Evolutionary conservation across 2,329 filamentous ascomycete species (phyloP), one percentile per base, ranked within the genome.

Genomic region (Alternaria metachromatica): DNA sequence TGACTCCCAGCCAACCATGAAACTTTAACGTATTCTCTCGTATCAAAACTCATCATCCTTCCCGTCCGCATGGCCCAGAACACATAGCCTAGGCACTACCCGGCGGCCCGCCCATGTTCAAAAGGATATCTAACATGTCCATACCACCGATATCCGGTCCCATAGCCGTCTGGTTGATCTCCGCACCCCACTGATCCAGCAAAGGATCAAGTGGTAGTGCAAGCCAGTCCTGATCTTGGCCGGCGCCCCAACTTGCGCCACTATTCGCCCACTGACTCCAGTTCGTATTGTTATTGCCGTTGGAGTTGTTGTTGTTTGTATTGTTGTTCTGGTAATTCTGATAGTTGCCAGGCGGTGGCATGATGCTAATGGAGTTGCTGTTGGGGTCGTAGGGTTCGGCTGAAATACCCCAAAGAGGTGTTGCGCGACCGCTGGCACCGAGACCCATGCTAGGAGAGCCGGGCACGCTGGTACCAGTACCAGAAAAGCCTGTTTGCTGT

Each of bases 111-210:
- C 76, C 77, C 74, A 79, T 79, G 55, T 79, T 80, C 41, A 84
- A 70, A 64, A 85, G 66, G 15, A 85, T 77, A 71, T 85, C 84
- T 28, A 85, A 71, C 81, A 85, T 82, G 69, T 85, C 84, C 68
- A 82, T 79, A 2, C 82, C 67, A 82, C 90, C 80, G 85, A 92
- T 76, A 88, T 93, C 87, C n/a, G 87, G 87, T 0, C 88, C 88
- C 77, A 84, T 86, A 46, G 83, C 82, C 28, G 83, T 85, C 71
- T 83, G 81, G 20, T 85, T 87, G 21, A 88, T 87, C 58, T 88
- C 87, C 1, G 86, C 84, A 12, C 86, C 86, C 71, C 85, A 85
- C 66, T 85, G 85, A 70, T 87, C 85, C 58, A 89, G 83, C 63
- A 89, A 83, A 46, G 87, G 86, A 73, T 89, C 87, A 4, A 90